A percentile compares a stretch with the other conserved stretches of the same genome.
Conservation (phyloP, 2,329 filamentous ascomycete genomes). For the Scopulariopsis brevicaulis region DNA sequence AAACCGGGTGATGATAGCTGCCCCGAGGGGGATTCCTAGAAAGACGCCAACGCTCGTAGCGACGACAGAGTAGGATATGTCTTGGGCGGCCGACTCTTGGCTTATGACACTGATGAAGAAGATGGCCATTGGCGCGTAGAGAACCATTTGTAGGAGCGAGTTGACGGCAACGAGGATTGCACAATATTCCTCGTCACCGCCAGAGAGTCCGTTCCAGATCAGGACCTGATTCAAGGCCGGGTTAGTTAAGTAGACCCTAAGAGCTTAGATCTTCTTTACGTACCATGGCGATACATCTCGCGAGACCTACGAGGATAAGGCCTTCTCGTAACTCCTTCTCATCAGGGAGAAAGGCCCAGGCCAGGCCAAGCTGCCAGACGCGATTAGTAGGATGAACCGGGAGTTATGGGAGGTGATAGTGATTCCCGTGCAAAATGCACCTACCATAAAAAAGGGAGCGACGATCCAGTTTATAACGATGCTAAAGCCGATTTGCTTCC, state of each 20-base stretch:
- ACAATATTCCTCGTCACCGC: slow-evolving; percentile 72
- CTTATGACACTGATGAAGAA: slow-evolving; percentile 63
- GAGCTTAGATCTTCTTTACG: slow-evolving; percentile 9
- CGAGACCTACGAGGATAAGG: slow-evolving; percentile 72
- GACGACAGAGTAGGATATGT: slow-evolving; percentile 51
- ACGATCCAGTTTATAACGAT: slow-evolving; percentile 74
- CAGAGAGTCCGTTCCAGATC: slow-evolving; percentile 62
- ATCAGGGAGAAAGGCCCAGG: slow-evolving; percentile 58
- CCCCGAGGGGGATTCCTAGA: slow-evolving; percentile 71
- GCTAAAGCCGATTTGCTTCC: slow-evolving; percentile 71
- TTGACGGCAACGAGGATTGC: slow-evolving; percentile 69
- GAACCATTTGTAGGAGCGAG: slow-evolving; percentile 61
- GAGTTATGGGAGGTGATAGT: background rate
- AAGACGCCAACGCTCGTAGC: slow-evolving; percentile 78
- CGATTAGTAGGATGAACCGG: background rate
- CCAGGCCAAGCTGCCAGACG: slow-evolving; percentile 40
- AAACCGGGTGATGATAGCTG: slow-evolving; percentile 65
- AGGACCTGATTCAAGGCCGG: slow-evolving; percentile 50
- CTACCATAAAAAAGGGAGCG: slow-evolving; percentile 71
- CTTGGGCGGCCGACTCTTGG: slow-evolving; percentile 19
- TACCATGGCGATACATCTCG: slow-evolving; percentile 83
- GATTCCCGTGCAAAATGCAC: slow-evolving; percentile 6
- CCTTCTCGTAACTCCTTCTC: slow-evolving; percentile 48
- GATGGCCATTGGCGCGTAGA: slow-evolving; percentile 59
- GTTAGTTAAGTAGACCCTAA: slow-evolving; percentile 34